Evolutionary conservation across 2,329 filamentous ascomycete genomes (phyloP), one percentile per base, ranked within the genome.

Genomic region (Bipolaris gigantea): DNA sequence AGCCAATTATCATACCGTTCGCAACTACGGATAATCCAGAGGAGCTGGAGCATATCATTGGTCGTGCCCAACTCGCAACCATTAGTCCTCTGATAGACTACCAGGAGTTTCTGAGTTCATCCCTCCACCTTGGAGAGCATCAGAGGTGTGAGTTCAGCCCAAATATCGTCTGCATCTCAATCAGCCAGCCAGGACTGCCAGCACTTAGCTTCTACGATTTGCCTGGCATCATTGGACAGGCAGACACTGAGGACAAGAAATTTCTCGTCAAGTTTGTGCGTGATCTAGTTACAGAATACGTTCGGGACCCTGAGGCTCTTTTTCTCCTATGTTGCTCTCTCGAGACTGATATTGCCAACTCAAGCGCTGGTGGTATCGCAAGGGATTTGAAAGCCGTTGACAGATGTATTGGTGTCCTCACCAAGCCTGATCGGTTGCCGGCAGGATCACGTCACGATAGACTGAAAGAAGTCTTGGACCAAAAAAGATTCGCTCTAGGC

Each of bases 201-300:
- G 85, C 90, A 5, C 71, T 96, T 0, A 90, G 88, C 0, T 95
- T 96, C 63, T 93, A 90, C 56, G 92, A 96, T 56, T 80, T 96
- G 0, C 92, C 92, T 0, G 92, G 92, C 0, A 85, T 95, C 0
- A 93, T 96, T 57, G 85, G 86, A 18, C 87, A 87, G 7, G 82
- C 87, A 0, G 83, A 85, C 2, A 79, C 85, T 7, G 57, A 39
- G 0, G 56, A 55, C 0, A 53, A 57, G 0, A 40, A 57, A 1
- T 64, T 89, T 52, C 77, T 93, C 0, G 87, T 92, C 11, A 78
- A 81, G 0, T 84, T 94, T 0, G 88, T 96, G 0, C 80, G 85
- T 46, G 88, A 89, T 16, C 70, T 96, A 0, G 86, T 90, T 0
- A 80, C 79, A 2, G 79, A 85, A 0, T 95, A 95, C 60, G 86